Evolutionary conservation across 1,139 yeast species (phyloP).

Genomic region (Zhuliangozyma blackwelliae): DNA sequence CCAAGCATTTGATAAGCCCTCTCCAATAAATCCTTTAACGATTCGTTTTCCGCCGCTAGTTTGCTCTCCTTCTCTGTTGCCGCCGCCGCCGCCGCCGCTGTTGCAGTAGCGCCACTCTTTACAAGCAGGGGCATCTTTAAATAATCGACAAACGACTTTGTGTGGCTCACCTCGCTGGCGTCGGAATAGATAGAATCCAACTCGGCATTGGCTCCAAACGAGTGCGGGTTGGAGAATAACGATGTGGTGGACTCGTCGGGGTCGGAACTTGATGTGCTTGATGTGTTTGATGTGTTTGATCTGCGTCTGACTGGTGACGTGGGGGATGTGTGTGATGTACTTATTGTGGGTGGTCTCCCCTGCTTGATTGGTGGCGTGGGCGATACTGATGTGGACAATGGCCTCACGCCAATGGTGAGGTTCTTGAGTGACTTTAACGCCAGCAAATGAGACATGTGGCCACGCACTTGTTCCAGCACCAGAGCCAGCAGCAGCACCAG

Average conservation of each 20-base stretch:
- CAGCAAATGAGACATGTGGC: no score
- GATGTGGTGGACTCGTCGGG: conserved; percentile 14
- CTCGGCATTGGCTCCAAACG: conserved; percentile 17
- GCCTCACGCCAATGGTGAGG: no score
- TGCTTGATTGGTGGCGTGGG: no score
- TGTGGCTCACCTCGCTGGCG: conserved; percentile 16
- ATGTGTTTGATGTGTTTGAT: conserved; percentile 11
- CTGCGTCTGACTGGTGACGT: not conserved
- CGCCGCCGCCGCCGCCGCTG: conserved; percentile 7
- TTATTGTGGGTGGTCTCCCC: no score
- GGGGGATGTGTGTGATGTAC: no score
- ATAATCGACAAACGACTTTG: conserved; percentile 21
- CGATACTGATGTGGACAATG: no score
- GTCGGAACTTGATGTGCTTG: conserved; percentile 3
- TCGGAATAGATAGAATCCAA: conserved; percentile 32
- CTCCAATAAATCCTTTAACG: conserved; percentile 21
- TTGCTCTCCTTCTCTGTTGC: not conserved
- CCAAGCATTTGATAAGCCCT: conserved; percentile 22
- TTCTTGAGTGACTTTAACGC: no score
- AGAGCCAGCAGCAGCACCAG: not conserved
- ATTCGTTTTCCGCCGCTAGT: conserved; percentile 21
- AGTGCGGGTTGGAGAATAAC: conserved; percentile 5
- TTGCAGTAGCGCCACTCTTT: conserved; percentile 2
- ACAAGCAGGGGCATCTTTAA: conserved; percentile 20
- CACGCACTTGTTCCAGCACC: not conserved